A percentile compares a stretch with the other conserved stretches of the same genome.
Conservation (phyloP, 805 yeast genomes). For the Kazachstania bromeliacearum region DNA sequence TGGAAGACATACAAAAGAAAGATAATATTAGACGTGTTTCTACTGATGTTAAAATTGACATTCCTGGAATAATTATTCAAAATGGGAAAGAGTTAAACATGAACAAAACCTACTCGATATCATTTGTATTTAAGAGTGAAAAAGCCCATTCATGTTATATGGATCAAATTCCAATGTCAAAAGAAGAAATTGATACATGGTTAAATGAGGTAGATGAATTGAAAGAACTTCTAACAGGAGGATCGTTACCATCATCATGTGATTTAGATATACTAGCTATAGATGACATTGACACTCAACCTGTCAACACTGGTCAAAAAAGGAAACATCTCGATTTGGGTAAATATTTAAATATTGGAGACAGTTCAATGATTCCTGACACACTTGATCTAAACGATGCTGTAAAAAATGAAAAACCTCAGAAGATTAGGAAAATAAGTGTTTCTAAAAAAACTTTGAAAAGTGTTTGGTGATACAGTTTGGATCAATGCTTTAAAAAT, state of each 20-base stretch:
- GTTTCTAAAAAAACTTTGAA: conserved; percentile 26
- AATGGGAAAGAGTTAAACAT: conserved; percentile 8
- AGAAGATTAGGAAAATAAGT: conserved; percentile 25
- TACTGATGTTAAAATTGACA: conserved; percentile 16
- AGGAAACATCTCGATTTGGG: conserved; percentile 17
- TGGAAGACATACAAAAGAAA: not conserved
- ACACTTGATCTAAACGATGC: conserved; percentile 7
- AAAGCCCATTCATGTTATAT: conserved; percentile 16
- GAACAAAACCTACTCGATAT: conserved; percentile 8
- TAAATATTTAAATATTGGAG: conserved; percentile 12
- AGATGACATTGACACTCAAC: conserved; percentile 9
- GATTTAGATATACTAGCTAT: conserved; percentile 15
- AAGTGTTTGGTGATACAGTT: conserved; percentile 20
- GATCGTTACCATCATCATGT: conserved; percentile 12
- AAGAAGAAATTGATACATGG: conserved; percentile 16
- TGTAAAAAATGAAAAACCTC: conserved; percentile 1
- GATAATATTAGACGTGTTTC: conserved; percentile 1
- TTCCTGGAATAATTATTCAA: conserved; percentile 12
- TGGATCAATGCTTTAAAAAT: not conserved
- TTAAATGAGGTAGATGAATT: conserved; percentile 11
- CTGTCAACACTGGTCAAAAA: conserved; percentile 9
- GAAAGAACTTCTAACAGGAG: conserved; percentile 1
- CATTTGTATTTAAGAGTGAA: conserved; percentile 14
- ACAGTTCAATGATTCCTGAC: conserved; percentile 13
- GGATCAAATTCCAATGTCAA: conserved; percentile 12